Base-by-base conservation (phyloP, 805 yeast genomes). In the Blastobotrys parvus region DNA sequence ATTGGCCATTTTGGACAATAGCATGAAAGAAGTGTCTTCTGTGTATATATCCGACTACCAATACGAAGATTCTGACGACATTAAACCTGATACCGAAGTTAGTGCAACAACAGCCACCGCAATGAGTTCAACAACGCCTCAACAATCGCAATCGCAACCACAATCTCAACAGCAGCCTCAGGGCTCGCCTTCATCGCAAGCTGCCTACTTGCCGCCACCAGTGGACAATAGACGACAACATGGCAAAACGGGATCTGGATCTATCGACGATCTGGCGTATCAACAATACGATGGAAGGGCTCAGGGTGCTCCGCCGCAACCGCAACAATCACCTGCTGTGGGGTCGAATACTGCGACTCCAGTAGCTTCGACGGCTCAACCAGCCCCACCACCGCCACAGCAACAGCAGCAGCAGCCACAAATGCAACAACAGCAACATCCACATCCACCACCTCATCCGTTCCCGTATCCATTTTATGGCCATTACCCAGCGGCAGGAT, bases 21-120 rank as follows among this genome's bases (percentile, higher is more conserved):
- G 44, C 10, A 10, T 32, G 13, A 36, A 39, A 36, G 48, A 43
- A 18, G 23, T 45, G 17, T 32, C 27, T n/a, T 23, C 41, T n/a
- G 16, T 40, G n/a, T 47, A 31, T 43, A 43, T 50, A 19, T 47
- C 50, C 43, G 41, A 50, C 23, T 45, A 39, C 29, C 41, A 40
- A 18, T 50, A 47, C 46, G 17, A 29, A 30, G 42, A 39, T 46
- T 32, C 34, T 16, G 19, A 38, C n/a, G 19, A 7, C n/a, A 29
- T 21, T 11, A 10, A n/a, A 22, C 17, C 32, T 13, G 18, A 27
- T 25, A 31, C 16, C 29, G 42, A 34, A 19, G 44, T 21, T n/a
- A 15, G n/a, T 39, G 18, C 45, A 32, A 34, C 46, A 39, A 13
- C 47, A 32, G 32, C 44, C 30, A 22, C 45, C 33, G 30, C 50